Base-by-base conservation (phyloP, 495 filamentous ascomycete genomes). In the Penicillium chermesinum region DNA sequence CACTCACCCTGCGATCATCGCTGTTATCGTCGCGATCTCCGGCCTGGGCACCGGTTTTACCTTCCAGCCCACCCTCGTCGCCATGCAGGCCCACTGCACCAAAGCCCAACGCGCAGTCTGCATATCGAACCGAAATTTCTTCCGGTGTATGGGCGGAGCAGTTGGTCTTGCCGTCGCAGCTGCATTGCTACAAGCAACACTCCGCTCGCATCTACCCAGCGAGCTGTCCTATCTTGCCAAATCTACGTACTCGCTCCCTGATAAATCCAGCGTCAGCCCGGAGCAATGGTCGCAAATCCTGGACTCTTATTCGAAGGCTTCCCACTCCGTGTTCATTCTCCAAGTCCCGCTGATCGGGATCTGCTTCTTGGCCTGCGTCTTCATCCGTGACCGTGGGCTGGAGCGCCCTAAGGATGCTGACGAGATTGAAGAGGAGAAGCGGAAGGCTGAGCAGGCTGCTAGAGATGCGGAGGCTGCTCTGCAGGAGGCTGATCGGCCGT, bases 61-160 rank as follows among this genome's bases (percentile, higher is more conserved):
- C 12, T 81, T 83, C 50, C 81, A 84, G 52, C 81, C 81, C 12
- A 73, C 73, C 13, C 65, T 86, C 0, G 75, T 86, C n/a, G 82
- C 82, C 7, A 59, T 81, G 16, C 81, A 85, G 58, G 79, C 82
- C 8, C 79, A 84, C 55, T 79, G 70, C 32, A 71, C 65, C 12
- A 76, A 80, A 38, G 58, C 72, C 1, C 78, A 86, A 40, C 69
- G 81, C 37, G 82, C 82, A 0, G 74, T 85, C 1, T 73, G 80
- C 7, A 84, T 81, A 19, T 76, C 75, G 9, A 72, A 80, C 46
- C 75, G 82, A 5, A 86, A 86, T 53, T 83, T 84, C 60, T 73
- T 84, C 54, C 75, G 82, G 15, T 76, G 75, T 22, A 63, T 82
- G 8, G 82, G 82, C 7, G 81, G 80, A 12, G 71, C 80, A 7